Base-by-base conservation (phyloP, 768 basidiomycete genomes). In the Pisolithus microcarpus region DNA sequence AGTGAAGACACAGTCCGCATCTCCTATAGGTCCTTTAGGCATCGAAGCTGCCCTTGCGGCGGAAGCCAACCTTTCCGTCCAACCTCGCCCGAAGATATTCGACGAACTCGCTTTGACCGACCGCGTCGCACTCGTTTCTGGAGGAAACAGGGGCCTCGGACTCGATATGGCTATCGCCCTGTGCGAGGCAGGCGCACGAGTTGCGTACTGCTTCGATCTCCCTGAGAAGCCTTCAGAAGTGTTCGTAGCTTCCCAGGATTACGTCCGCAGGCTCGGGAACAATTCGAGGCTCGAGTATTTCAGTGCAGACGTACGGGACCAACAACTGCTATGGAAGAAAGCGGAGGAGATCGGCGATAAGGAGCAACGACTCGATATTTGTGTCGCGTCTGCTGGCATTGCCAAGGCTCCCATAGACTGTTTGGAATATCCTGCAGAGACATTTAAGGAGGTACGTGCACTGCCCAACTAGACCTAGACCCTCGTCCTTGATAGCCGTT, bases 121-220 rank as follows among this genome's bases (percentile, higher is more conserved):
- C 49, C 75, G 80, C 2, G 80, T 84, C 4, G 80, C 72, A 8
- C 71, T 85, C 42, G 79, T 85, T 23, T 79, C 83, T 0, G 84
- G 84, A 5, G 83, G 75, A 0, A 79, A 82, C 53, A 68, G 83
- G 31, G 84, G 88, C 0, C 75, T 91, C 13, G 89, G 89, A 3
- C 78, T 91, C 16, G 89, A 91, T 69, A 84, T 85, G 82, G 85
- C 85, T 30, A 69, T 89, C 49, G 79, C 82, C 4, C 69, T 90
- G 37, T 77, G 78, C 40, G 88, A 90, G 68, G 82, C 79, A 11
- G 87, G 87, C 30, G 84, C 84, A 6, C 74, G 78, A 7, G 81
- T 73, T 0, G 73, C 87, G 16, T 87, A 87, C 64, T 85, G 84
- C 61, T 67, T 85, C 10, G 86, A 87, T 63, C 70, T 87, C 8